These are phyloP conservation scores for Lipomyces yamanashiensis DNA, from an alignment of 805 yeast genomes.

Conservation along the genomic window DNA sequence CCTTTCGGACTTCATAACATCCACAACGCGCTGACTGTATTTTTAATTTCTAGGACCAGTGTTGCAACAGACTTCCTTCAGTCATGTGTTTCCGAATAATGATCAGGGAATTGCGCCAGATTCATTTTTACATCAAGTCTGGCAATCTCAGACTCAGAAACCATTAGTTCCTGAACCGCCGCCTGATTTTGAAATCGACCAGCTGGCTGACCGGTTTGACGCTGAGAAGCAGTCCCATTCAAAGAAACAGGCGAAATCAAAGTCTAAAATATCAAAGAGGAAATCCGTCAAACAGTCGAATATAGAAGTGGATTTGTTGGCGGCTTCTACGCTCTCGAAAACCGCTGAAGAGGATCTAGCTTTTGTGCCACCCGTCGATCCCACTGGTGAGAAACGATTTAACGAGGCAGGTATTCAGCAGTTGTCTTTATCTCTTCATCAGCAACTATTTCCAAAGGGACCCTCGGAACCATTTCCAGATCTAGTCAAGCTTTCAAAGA, in stretches of 20 bases:
- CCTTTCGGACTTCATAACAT: background rate
- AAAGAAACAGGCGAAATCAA: background rate
- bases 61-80: background rate
- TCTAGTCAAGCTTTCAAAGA: conserved; percentile 59
- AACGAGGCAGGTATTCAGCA: conserved; percentile 85
- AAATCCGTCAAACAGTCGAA: background rate
- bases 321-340: background rate
- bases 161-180: background rate
- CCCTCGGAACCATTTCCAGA: conserved; percentile 41
- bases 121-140: background rate
- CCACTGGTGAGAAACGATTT: conserved; percentile 46
- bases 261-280: background rate
- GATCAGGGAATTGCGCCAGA: background rate
- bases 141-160: background rate
- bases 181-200: conserved; percentile 4
- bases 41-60: background rate
- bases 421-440: conserved; percentile 61
- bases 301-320: conserved; percentile 12
- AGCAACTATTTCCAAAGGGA: conserved; percentile 62
- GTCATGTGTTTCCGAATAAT: background rate
- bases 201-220: conserved; percentile 6
- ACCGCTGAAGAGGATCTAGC: background rate
- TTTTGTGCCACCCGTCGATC: conserved; percentile 18
- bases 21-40: background rate
- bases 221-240: background rate